These are phyloP conservation scores for Cyclostephanos tholiformis DNA, from an alignment of 108 stramenopile species.

Conservation along the genomic window DNA sequence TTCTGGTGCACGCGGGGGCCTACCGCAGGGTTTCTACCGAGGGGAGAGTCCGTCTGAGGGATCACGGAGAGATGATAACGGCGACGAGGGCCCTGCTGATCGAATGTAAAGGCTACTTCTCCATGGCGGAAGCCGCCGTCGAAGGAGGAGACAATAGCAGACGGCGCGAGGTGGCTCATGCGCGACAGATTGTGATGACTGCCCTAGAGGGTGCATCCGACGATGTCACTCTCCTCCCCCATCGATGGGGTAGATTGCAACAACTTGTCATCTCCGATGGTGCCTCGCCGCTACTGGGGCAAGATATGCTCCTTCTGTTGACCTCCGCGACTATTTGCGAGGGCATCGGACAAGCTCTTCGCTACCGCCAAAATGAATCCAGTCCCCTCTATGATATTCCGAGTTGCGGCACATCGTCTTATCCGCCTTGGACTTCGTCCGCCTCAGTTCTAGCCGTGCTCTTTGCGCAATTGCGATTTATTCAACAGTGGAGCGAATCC, in stretches of 20 bases:
- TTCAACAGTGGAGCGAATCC: constrained; percentile 14
- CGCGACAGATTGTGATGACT: constrained; percentile 7
- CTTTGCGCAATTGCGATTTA: constrained; percentile 10
- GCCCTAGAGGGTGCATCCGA: constrained; percentile 26
- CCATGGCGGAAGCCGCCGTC: constrained; percentile 14
- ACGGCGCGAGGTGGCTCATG: neutral
- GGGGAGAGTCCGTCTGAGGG: constrained; percentile 32
- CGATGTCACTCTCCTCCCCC: constrained; percentile 23
- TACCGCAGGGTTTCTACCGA: constrained; percentile 27
- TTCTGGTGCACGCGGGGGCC: constrained; percentile 36
- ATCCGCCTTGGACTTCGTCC: constrained; percentile 39
- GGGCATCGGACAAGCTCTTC: constrained; percentile 35
- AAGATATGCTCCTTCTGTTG: constrained; percentile 11
- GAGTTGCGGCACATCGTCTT: neutral
- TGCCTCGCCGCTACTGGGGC: neutral
- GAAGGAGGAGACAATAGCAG: constrained; percentile 2
- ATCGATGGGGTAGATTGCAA: constrained; percentile 34
- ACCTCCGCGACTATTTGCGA: constrained; percentile 23
- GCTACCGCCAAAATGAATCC: constrained; percentile 31
- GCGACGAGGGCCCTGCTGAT: constrained; percentile 25
- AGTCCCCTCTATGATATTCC: constrained; percentile 39
- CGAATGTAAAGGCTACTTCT: constrained; percentile 19
- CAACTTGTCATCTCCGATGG: neutral
- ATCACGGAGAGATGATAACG: constrained; percentile 47
- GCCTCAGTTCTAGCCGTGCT: constrained; percentile 25